Conservation (phyloP, 2,329 filamentous ascomycete genomes). For the Ascochyta viciae-villosae region DNA sequence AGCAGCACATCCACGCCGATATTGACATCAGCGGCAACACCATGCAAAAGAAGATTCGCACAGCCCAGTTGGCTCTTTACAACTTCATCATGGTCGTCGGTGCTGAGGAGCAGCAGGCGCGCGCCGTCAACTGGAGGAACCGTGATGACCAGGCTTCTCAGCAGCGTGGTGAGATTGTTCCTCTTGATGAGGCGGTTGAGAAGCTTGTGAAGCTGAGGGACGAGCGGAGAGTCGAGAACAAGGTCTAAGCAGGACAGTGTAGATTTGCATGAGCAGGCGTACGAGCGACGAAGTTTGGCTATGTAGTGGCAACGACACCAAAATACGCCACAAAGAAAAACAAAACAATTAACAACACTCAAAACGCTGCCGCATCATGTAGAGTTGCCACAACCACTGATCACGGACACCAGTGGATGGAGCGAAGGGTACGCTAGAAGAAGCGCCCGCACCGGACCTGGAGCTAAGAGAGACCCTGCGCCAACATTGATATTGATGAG, state of each 20-base stretch:
- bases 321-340: not conserved
- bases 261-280: constrained; percentile 6
- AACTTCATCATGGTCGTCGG: constrained; percentile 82
- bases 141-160: constrained; percentile 68
- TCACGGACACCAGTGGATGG: not conserved
- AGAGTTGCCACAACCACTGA: not conserved
- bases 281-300: constrained; percentile 5
- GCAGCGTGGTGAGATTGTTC: constrained; percentile 67
- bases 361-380: not conserved
- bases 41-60: constrained; percentile 88
- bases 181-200: constrained; percentile 64
- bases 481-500: not conserved
- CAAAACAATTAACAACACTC: not conserved
- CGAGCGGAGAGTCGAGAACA: constrained; percentile 49
- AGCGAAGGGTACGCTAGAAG: constrained; percentile 12
- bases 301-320: not conserved
- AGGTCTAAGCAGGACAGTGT: constrained; percentile 17
- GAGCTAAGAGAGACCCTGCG: constrained; percentile 9
- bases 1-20: constrained; percentile 73
- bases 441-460: constrained; percentile 15
- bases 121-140: constrained; percentile 69
- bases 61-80: constrained; percentile 79
- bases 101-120: constrained; percentile 65
- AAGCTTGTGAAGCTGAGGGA: constrained; percentile 59
- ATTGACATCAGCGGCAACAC: constrained; percentile 78